A percentile compares a stretch with the other conserved stretches of the same genome.
phyloP scores from a whole-genome alignment of 1,139 yeast species.

The Geotrichum bryndzae region DNA sequence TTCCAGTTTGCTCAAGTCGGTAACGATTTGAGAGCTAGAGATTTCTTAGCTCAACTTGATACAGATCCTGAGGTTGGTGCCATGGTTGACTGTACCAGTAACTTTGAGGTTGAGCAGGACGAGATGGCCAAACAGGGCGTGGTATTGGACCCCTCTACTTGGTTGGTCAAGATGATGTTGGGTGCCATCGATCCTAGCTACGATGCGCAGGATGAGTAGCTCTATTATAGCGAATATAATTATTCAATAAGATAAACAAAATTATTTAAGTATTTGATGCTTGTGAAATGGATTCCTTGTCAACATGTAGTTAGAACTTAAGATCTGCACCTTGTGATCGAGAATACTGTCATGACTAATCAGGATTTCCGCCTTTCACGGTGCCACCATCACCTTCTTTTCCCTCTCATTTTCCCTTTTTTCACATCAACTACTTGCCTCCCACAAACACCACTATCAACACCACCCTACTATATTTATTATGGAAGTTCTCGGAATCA shows the following conservation, averaged over 20 bases:
- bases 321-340: neutral
- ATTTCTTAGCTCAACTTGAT: slow-evolving; percentile 32
- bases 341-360: neutral
- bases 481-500: slow-evolving; percentile 60
- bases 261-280: neutral
- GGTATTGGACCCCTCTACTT: slow-evolving; percentile 31
- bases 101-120: slow-evolving; percentile 35
- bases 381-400: neutral
- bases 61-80: slow-evolving; percentile 32
- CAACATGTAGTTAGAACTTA: neutral
- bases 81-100: slow-evolving; percentile 34
- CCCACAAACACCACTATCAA: neutral
- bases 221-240: neutral
- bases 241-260: neutral
- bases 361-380: neutral
- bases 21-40: slow-evolving; percentile 33
- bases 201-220: slow-evolving; percentile 30
- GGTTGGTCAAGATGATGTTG: slow-evolving; percentile 33
- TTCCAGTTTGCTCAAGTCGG: slow-evolving; percentile 37
- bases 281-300: neutral
- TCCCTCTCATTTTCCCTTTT: neutral
- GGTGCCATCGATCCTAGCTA: slow-evolving; percentile 33
- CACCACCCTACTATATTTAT: neutral
- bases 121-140: slow-evolving; percentile 34
- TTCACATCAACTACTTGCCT: neutral